These are phyloP conservation scores for Coniochaeta hoffmannii DNA, from an alignment of 2,329 filamentous ascomycete species.

Conservation along the genomic window DNA sequence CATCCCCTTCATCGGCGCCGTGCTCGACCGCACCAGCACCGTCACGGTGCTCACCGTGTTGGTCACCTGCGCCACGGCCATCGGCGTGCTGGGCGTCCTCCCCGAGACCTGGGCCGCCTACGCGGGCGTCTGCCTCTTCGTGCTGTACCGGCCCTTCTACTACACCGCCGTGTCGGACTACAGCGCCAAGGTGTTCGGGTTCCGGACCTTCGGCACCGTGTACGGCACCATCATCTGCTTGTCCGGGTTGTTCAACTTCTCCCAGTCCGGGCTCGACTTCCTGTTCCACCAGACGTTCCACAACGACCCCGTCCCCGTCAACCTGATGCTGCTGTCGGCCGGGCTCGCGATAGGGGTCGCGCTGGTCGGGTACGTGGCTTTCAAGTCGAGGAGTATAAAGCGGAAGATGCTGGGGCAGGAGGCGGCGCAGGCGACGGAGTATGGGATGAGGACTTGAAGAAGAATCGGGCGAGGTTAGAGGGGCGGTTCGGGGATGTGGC, in stretches of 20 bases:
- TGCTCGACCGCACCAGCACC: constrained; percentile 73
- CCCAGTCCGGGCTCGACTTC: constrained; percentile 71
- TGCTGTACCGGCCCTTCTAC: constrained; percentile 80
- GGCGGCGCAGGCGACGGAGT: constrained; percentile 8
- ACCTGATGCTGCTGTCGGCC: constrained; percentile 55
- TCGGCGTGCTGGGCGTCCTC: constrained; percentile 70
- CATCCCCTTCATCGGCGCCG: constrained; percentile 75
- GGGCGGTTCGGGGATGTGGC: background rate
- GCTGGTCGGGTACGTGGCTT: constrained; percentile 59
- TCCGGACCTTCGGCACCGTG: constrained; percentile 87
- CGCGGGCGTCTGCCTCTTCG: constrained; percentile 69
- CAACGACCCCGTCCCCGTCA: constrained; percentile 70
- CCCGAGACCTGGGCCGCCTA: constrained; percentile 65
- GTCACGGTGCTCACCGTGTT: constrained; percentile 62
- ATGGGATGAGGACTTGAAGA: background rate
- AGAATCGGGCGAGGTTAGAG: background rate
- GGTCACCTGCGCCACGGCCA: constrained; percentile 62
- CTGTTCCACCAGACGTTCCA: constrained; percentile 66
- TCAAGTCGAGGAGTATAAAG: constrained; percentile 28
- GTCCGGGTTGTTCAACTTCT: constrained; percentile 77
- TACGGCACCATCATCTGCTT: constrained; percentile 86
- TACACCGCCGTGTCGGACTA: constrained; percentile 90
- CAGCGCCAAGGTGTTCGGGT: constrained; percentile 85
- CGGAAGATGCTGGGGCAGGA: constrained; percentile 23
- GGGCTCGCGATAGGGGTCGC: constrained; percentile 57